Evolutionary conservation across 805 yeast species (phyloP).

Genomic region (Hanseniaspora singularis): DNA sequence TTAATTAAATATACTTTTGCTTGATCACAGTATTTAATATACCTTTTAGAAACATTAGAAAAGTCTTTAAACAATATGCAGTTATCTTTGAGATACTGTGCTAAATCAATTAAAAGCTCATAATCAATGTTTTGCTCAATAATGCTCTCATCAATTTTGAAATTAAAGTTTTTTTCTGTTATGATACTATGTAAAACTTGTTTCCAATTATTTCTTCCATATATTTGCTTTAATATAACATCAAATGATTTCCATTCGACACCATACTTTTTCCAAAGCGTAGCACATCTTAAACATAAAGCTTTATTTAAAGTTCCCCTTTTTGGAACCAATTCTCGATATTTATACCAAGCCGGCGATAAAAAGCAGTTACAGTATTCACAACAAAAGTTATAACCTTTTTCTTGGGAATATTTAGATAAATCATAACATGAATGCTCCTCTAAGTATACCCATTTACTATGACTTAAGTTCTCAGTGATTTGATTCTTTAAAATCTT

Average conservation of each 20-base stretch:
- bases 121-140: conserved; percentile 2
- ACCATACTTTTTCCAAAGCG: conserved; percentile 84
- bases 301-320: conserved; percentile 32
- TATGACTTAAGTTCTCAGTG: conserved; percentile 8
- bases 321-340: conserved; percentile 1
- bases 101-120: not conserved
- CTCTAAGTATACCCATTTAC: conserved; percentile 29
- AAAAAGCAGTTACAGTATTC: conserved; percentile 48
- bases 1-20: not conserved
- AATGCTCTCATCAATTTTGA: not conserved
- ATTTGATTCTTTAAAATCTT: conserved; percentile 27
- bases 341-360: conserved; percentile 30
- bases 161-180: conserved; percentile 16
- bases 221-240: conserved; percentile 43
- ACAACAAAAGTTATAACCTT: conserved; percentile 53
- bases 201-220: conserved; percentile 19
- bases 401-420: conserved; percentile 51
- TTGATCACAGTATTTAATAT: not conserved
- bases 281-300: conserved; percentile 75
- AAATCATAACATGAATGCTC: conserved; percentile 44
- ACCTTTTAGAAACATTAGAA: not conserved
- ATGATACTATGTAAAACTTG: conserved; percentile 17
- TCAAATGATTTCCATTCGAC: conserved; percentile 72
- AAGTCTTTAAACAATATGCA: not conserved
- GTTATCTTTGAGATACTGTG: conserved; percentile 2